Percentiles rank a stretch among this genome's conserved stretches.
Conservation (phyloP, 345 rosid species). For the Bruguiera parviflora region DNA sequence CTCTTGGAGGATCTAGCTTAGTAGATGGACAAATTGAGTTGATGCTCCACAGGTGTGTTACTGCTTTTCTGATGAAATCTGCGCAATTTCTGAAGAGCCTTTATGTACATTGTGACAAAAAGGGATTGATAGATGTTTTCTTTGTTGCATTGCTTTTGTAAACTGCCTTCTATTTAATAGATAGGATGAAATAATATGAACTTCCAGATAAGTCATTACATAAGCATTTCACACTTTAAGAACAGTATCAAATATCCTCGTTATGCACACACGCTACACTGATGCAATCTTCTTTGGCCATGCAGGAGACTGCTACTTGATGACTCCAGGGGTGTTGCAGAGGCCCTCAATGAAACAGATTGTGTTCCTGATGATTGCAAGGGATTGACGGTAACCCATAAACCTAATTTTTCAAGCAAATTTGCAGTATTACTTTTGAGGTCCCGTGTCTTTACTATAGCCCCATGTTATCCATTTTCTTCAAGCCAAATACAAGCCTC, state of each 20-base stretch:
- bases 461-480: neutral
- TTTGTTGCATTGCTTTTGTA: neutral
- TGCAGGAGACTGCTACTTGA: constrained; percentile 87
- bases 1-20: constrained; percentile 86
- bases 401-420: constrained; percentile 8
- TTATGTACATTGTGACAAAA: neutral
- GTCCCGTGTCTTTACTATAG: neutral
- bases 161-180: too few relatives aligned
- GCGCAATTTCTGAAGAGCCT: neutral
- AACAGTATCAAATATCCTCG: neutral
- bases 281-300: constrained; percentile 17
- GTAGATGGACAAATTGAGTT: constrained; percentile 92
- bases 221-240: neutral
- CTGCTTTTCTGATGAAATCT: constrained; percentile 2
- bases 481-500: neutral
- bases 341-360: constrained; percentile 81
- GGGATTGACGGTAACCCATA: constrained; percentile 60
- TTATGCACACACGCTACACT: neutral
- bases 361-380: constrained; percentile 62
- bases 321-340: constrained; percentile 88
- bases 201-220: neutral
- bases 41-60: constrained; percentile 82
- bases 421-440: neutral
- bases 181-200: neutral
- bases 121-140: neutral